Conservation (phyloP, 176 grass and related monocot species). For the Zoysia pacifica region DNA sequence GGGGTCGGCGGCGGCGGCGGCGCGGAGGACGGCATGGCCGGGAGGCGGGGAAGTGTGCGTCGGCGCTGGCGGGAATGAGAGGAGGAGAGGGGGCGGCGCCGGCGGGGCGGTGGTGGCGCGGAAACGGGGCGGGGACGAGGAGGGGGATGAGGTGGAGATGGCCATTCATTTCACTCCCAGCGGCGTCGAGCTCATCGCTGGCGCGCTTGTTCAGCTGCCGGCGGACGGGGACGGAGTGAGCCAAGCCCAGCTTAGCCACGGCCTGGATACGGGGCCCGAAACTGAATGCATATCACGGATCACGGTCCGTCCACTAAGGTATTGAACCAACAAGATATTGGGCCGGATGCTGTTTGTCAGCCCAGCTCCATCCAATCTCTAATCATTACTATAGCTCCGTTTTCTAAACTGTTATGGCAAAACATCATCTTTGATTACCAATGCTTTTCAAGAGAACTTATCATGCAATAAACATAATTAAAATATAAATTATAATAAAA, state of each 20-base stretch:
- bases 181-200: background rate
- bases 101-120: background rate
- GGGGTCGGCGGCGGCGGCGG: constrained; percentile 37
- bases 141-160: constrained; percentile 48
- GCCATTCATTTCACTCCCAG: constrained; percentile 55
- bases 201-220: background rate
- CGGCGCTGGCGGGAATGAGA: constrained; percentile 10
- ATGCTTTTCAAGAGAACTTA: too few species aligned
- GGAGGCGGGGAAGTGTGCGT: background rate
- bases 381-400: too few species aligned
- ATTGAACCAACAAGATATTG: too few species aligned
- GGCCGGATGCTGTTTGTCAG: too few species aligned
- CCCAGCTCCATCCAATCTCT: too few species aligned
- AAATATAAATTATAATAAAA: too few species aligned
- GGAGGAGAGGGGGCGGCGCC: background rate
- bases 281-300: too few species aligned
- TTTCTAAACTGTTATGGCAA: too few species aligned
- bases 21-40: background rate
- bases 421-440: too few species aligned
- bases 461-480: too few species aligned
- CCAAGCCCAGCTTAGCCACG: background rate
- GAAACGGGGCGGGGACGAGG: background rate
- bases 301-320: too few species aligned
- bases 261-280: background rate
- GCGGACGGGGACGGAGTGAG: background rate